phyloP scores from a whole-genome alignment of 2,329 filamentous ascomycete genomes.

The Sporothrix inflata region DNA sequence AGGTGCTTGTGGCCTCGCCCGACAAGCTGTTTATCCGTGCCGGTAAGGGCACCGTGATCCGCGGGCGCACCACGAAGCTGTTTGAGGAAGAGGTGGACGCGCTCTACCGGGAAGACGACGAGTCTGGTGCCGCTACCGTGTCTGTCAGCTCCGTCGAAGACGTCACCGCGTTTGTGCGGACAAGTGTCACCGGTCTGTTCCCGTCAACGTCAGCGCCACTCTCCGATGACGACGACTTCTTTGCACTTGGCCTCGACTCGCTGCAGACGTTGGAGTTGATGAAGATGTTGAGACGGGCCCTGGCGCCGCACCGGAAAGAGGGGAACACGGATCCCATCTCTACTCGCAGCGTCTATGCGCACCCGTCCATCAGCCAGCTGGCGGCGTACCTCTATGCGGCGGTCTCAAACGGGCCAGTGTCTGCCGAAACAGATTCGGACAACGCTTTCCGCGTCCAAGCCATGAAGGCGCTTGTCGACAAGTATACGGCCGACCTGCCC shows the following conservation, averaged over 20 bases:
- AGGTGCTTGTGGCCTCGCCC: conserved; percentile 46
- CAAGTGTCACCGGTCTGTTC: conserved; percentile 37
- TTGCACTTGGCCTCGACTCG: conserved; percentile 46
- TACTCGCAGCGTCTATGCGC: conserved; percentile 5
- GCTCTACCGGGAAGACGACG: conserved; percentile 35
- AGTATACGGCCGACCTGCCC: conserved; percentile 43
- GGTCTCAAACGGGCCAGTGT: neutral
- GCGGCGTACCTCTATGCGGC: conserved; percentile 1
- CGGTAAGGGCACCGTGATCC: conserved; percentile 52
- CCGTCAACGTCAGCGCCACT: conserved; percentile 36
- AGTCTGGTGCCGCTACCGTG: conserved; percentile 30
- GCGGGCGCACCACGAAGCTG: conserved; percentile 36
- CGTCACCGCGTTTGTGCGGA: conserved; percentile 40
- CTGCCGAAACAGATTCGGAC: neutral
- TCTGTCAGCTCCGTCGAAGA: conserved; percentile 32
- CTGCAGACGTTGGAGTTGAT: conserved; percentile 44
- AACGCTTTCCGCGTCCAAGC: conserved; percentile 31
- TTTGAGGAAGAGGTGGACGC: conserved; percentile 39
- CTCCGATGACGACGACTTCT: conserved; percentile 46
- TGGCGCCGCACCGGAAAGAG: conserved; percentile 42
- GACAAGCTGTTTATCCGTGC: conserved; percentile 50
- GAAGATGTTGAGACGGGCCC: conserved; percentile 39
- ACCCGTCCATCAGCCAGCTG: conserved; percentile 9
- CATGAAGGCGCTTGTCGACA: conserved; percentile 44
- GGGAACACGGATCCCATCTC: neutral